Evolutionary conservation across 371 early-diverging fungal species (phyloP).

Genomic region (Cladochytrium tenue): DNA sequence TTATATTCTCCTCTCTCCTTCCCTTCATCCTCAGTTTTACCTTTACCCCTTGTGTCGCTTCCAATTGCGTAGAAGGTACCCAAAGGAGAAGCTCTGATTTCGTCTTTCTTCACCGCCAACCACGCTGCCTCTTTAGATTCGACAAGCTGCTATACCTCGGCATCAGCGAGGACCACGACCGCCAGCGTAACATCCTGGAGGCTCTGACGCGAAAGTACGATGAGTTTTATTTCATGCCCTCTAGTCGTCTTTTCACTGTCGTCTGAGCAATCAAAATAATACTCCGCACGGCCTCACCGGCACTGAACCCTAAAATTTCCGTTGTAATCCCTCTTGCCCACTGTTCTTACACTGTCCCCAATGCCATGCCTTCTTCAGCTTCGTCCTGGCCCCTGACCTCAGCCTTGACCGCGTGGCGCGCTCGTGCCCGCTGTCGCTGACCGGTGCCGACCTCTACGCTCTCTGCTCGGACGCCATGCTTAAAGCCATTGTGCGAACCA

Average conservation of each 20-base stretch:
- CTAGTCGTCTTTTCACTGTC: neutral
- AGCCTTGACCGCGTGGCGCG: slow-evolving; percentile 76
- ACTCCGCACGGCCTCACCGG: neutral
- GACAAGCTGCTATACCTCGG: slow-evolving; percentile 95
- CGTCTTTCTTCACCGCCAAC: no score
- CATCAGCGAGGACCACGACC: slow-evolving; percentile 81
- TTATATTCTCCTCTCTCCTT: slow-evolving; percentile 5
- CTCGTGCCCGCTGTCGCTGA: slow-evolving; percentile 85
- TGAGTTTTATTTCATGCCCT: no score
- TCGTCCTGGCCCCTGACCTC: slow-evolving; percentile 76
- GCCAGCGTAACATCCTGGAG: slow-evolving; percentile 83
- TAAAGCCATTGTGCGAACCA: slow-evolving; percentile 81
- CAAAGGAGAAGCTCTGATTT: no score
- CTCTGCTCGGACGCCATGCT: slow-evolving; percentile 95
- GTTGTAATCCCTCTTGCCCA: neutral
- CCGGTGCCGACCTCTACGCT: slow-evolving; percentile 98
- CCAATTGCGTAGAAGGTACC: no score
- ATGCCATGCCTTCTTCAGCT: slow-evolving; percentile 50
- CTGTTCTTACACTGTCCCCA: slow-evolving; percentile 1
- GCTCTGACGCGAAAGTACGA: slow-evolving; percentile 90
- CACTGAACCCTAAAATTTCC: neutral
- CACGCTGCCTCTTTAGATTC: no score
- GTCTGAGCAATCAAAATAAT: neutral
- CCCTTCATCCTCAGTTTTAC: neutral
- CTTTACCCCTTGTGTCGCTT: no score